Percentiles rank a stretch among this genome's conserved stretches.
These are phyloP conservation scores for Beauveria caledonica DNA, from an alignment of 2,329 filamentous ascomycete species.

Conservation along the genomic window DNA sequence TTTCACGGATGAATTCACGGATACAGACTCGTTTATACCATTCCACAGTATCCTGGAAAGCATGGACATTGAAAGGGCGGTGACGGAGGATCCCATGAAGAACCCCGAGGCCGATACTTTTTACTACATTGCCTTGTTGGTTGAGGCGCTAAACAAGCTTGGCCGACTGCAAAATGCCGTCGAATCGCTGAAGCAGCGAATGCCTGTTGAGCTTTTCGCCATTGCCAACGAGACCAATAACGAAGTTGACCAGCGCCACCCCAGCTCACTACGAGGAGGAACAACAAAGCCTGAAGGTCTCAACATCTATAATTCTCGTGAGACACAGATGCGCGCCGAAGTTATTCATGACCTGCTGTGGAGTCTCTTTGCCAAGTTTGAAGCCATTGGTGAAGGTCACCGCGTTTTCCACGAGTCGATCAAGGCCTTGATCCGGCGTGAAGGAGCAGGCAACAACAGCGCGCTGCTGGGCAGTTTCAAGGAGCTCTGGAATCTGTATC, in stretches of 20 bases:
- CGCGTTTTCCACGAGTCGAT: constrained; percentile 90
- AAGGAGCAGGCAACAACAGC: constrained; percentile 57
- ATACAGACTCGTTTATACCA: constrained; percentile 37
- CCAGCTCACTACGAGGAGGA: constrained; percentile 62
- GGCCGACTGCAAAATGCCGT: constrained; percentile 78
- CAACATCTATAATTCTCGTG: constrained; percentile 56
- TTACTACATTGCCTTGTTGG: constrained; percentile 77
- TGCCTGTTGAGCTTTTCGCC: constrained; percentile 87
- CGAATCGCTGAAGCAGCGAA: constrained; percentile 81
- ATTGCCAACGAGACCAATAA: constrained; percentile 93
- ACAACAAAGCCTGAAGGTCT: constrained; percentile 46
- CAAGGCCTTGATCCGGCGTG: constrained; percentile 73
- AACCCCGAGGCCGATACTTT: constrained; percentile 96
- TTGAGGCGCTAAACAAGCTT: constrained; percentile 86
- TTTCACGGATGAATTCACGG: constrained; percentile 39
- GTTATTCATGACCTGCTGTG: constrained; percentile 87
- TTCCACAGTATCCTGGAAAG: constrained; percentile 53
- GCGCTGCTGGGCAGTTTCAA: constrained; percentile 81
- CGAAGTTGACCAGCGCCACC: constrained; percentile 87
- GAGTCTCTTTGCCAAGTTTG: constrained; percentile 92
- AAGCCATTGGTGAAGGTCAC: constrained; percentile 92
- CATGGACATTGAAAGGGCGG: constrained; percentile 50
- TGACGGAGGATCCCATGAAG: constrained; percentile 80
- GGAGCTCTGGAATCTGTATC: constrained; percentile 94
- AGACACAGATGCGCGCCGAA: constrained; percentile 70